These are phyloP conservation scores for Crithidia bombi DNA, from an alignment of 208 protist species.

Conservation along the genomic window DNA sequence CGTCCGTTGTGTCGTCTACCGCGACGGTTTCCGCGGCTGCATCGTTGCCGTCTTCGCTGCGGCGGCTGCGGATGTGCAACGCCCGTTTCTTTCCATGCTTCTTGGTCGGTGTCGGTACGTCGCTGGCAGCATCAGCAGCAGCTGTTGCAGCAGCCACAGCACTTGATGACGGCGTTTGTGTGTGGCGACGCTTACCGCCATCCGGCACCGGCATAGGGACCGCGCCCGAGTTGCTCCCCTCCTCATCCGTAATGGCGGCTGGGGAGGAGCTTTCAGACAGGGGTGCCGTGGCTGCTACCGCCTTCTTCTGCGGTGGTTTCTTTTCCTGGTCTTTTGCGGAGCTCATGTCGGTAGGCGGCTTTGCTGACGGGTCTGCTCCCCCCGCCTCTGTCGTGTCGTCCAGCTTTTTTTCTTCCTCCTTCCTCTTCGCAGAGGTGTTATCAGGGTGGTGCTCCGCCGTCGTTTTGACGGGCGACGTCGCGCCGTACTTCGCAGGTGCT, in stretches of 20 bases:
- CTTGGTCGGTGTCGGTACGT: background rate
- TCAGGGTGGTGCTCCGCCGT: conserved; percentile 1
- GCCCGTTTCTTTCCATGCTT: conserved; percentile 1
- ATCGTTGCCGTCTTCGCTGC: background rate
- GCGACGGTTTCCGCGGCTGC: conserved; percentile 1
- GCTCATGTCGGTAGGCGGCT: background rate
- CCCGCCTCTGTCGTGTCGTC: background rate
- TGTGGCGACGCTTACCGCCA: background rate
- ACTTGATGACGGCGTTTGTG: conserved; percentile 1
- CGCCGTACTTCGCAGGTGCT: conserved; percentile 15
- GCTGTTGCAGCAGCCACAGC: background rate
- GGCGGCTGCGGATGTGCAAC: background rate
- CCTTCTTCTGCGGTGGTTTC: background rate
- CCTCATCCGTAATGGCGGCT: conserved; percentile 10
- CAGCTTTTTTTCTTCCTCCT: conserved; percentile 2
- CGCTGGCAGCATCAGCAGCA: background rate
- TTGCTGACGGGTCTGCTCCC: background rate
- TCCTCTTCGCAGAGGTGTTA: background rate
- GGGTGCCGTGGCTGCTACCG: background rate
- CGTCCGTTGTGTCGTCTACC: background rate
- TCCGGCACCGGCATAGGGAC: background rate
- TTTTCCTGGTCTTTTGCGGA: background rate
- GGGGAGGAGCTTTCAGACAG: conserved; percentile 12
- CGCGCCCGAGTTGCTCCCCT: conserved; percentile 5
- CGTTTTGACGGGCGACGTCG: conserved; percentile 2